Base-by-base conservation (phyloP, 1,284 basidiomycete species). In the Trametes polyzona region DNA sequence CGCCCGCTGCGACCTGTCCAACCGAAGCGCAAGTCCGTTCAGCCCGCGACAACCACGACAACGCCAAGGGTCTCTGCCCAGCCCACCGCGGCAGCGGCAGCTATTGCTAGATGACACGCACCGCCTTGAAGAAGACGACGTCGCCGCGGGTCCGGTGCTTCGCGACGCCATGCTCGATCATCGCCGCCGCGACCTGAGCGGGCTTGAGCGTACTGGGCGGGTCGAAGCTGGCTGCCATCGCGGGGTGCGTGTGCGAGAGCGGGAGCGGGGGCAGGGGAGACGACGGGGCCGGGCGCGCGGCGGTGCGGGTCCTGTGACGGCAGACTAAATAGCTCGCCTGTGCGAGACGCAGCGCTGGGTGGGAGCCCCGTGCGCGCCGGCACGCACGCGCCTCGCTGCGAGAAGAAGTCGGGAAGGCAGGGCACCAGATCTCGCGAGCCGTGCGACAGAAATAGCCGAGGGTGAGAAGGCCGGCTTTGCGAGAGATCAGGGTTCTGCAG, bases 61-160 rank as follows among this genome's bases (percentile, higher is more conserved):
- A n/a, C n/a, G n/a, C n/a, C n/a, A n/a, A n/a, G n/a, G n/a, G n/a
- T n/a, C n/a, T n/a, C n/a, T n/a, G n/a, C n/a, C n/a, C n/a, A n/a
- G n/a, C n/a, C n/a, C n/a, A n/a, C n/a, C n/a, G n/a, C n/a, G n/a
- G n/a, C n/a, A n/a, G n/a, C n/a, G n/a, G n/a, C n/a, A n/a, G n/a
- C n/a, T n/a, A n/a, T n/a, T n/a, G n/a, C n/a, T n/a, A n/a, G n/a
- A n/a, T n/a, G 23, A 48, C 37, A 4, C 84, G 61, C 58, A 88
- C 87, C 17, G 87, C 83, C 70, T 90, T 90, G 62, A 87, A 71
- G 70, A 90, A 88, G 2, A 84, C 68, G 39, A 76, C 76, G 55
- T 86, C 83, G 51, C 77, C 79, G 8, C 85, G 81, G 43, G 85
- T 85, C 43, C 74, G 77, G 66, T 90, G 87, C 69, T 90, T 90